Evolutionary conservation across 345 rosid species (phyloP).

Genomic region (Heritiera fomes): DNA sequence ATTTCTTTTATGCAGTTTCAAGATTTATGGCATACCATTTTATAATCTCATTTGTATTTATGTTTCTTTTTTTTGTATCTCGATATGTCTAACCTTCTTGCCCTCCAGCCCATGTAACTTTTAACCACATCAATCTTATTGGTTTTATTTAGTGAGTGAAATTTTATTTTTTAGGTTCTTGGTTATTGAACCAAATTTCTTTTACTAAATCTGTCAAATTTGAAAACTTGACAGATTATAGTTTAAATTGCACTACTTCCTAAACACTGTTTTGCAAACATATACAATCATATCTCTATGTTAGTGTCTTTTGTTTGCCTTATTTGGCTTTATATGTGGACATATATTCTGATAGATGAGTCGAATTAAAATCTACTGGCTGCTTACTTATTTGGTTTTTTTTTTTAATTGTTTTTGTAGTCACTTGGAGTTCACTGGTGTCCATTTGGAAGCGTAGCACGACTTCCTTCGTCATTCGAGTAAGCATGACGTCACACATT

Average conservation of each 20-base stretch:
- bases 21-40: neutral
- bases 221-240: neutral
- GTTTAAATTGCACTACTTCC: neutral
- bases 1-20: conserved; percentile 15
- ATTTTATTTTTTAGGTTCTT: neutral
- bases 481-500: conserved; percentile 44
- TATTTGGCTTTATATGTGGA: neutral
- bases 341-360: neutral
- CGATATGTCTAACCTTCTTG: neutral
- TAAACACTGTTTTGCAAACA: neutral
- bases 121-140: neutral
- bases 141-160: neutral
- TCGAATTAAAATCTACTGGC: conserved; percentile 13
- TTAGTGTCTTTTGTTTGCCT: neutral
- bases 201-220: neutral
- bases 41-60: conserved; percentile 3
- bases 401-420: conserved; percentile 49
- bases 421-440: conserved; percentile 96
- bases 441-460: conserved; percentile 80
- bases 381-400: conserved; percentile 17
- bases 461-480: conserved; percentile 74
- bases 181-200: neutral
- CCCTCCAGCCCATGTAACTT: neutral
- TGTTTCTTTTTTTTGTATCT: neutral
- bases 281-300: neutral